phyloP scores from a whole-genome alignment of 768 basidiomycete species.

The Boletus vinaceobasis region DNA sequence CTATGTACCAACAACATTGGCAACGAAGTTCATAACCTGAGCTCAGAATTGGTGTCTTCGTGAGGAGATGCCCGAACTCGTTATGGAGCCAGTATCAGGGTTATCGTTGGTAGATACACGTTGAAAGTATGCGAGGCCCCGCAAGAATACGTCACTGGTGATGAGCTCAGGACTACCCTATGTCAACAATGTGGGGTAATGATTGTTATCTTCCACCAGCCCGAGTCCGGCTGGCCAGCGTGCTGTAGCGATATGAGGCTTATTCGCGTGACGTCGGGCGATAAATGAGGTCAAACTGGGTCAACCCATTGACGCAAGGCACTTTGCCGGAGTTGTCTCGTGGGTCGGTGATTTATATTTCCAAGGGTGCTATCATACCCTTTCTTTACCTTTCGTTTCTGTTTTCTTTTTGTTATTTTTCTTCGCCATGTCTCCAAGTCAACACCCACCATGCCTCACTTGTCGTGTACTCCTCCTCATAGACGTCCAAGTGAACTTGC shows the following conservation, averaged over 20 bases:
- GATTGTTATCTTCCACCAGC: not conserved
- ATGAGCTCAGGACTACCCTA: not conserved
- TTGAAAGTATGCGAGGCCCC: not conserved
- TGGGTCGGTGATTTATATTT: conserved; percentile 14
- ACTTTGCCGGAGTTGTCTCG: not conserved
- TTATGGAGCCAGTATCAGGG: not conserved
- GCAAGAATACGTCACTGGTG: not conserved
- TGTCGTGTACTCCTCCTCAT: conserved; percentile 55
- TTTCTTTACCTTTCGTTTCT: not conserved
- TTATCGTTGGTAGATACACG: not conserved
- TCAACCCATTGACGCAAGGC: not conserved
- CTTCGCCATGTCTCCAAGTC: conserved; percentile 20
- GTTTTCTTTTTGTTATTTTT: not conserved
- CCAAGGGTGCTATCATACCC: not conserved
- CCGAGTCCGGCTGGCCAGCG: not conserved
- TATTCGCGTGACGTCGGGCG: conserved; percentile 25
- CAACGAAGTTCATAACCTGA: not conserved
- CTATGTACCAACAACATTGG: not conserved
- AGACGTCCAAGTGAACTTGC: conserved; percentile 53
- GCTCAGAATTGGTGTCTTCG: not conserved
- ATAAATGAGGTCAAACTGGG: conserved; percentile 5
- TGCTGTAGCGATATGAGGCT: not conserved
- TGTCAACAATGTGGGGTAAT: not conserved
- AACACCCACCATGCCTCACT: conserved; percentile 15
- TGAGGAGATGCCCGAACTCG: not conserved